Conservation (phyloP, 345 rosid genomes). For the Eucalyptus cloeziana region DNA sequence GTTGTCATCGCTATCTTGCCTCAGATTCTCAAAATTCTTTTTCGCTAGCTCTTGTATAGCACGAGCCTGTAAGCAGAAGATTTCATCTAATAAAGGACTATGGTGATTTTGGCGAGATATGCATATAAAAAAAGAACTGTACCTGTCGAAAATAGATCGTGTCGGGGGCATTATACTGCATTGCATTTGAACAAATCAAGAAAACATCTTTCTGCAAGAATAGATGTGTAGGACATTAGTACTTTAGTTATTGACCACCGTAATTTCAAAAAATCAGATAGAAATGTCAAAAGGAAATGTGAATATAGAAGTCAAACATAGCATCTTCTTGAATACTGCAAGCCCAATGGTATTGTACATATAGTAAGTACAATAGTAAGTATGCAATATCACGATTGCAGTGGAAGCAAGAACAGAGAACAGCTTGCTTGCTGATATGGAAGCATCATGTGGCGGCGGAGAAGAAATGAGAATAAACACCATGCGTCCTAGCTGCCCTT, state of each 20-base stretch:
- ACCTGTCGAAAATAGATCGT: constrained; percentile 86
- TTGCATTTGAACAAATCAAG: constrained; percentile 74
- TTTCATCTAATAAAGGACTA: neutral
- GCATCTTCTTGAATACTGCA: neutral
- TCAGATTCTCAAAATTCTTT: constrained; percentile 67
- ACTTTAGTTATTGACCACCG: neutral
- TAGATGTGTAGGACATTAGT: neutral
- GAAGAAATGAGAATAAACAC: neutral
- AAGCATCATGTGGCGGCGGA: neutral
- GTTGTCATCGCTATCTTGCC: constrained; percentile 75
- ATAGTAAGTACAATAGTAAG: neutral
- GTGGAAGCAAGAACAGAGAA: neutral
- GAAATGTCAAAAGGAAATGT: neutral
- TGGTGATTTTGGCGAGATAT: neutral
- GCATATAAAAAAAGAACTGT: neutral
- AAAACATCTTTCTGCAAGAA: constrained; percentile 33
- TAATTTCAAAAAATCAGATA: neutral
- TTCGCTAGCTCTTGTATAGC: constrained; percentile 78
- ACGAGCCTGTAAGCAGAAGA: constrained; percentile 44
- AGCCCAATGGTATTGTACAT: neutral
- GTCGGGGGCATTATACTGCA: constrained; percentile 84
- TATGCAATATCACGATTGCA: neutral
- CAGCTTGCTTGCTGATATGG: neutral
- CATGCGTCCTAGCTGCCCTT: neutral
- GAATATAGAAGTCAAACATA: neutral